A percentile compares a stretch with the other conserved stretches of the same genome.
Evolutionary conservation across 108 stramenopile species (phyloP).

Genomic region (Skeletonema costatum): DNA sequence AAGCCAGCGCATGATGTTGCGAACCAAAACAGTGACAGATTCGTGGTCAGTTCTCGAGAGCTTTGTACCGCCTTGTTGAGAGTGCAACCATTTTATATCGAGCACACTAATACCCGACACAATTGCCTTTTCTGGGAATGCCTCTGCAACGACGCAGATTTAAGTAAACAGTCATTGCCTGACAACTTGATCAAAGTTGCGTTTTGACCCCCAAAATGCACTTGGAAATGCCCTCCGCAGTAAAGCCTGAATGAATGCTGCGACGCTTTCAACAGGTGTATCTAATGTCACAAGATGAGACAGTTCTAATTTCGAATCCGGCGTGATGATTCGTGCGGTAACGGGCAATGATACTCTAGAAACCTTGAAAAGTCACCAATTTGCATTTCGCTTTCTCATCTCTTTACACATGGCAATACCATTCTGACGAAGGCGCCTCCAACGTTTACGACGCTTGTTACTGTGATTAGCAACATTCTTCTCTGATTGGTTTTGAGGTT

Average conservation of each 20-base stretch:
- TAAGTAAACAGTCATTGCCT: conserved; percentile 54
- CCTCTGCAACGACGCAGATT: conserved; percentile 70
- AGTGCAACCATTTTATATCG: conserved; percentile 68
- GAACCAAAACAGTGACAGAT: conserved; percentile 39
- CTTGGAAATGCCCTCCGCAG: conserved; percentile 63
- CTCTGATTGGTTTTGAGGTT: not conserved
- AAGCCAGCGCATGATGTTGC: conserved; percentile 69
- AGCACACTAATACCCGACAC: conserved; percentile 67
- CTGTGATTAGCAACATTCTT: not conserved
- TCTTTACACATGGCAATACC: conserved; percentile 61
- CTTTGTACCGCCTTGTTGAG: conserved; percentile 13
- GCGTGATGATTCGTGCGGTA: conserved; percentile 31
- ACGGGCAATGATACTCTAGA: conserved; percentile 67
- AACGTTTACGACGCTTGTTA: conserved; percentile 47
- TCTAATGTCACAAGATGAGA: conserved; percentile 44
- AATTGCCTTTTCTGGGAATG: conserved; percentile 61
- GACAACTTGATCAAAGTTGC: conserved; percentile 59
- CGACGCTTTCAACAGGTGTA: conserved; percentile 53
- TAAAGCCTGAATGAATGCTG: conserved; percentile 55
- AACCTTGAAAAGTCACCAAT: conserved; percentile 72
- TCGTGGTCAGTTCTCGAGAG: conserved; percentile 60
- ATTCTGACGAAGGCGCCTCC: conserved; percentile 46
- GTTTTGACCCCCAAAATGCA: conserved; percentile 76
- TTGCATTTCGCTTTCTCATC: conserved; percentile 46
- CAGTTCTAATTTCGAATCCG: conserved; percentile 15